phyloP scores from a whole-genome alignment of 768 basidiomycete species.

The Lenzites betulinus region DNA sequence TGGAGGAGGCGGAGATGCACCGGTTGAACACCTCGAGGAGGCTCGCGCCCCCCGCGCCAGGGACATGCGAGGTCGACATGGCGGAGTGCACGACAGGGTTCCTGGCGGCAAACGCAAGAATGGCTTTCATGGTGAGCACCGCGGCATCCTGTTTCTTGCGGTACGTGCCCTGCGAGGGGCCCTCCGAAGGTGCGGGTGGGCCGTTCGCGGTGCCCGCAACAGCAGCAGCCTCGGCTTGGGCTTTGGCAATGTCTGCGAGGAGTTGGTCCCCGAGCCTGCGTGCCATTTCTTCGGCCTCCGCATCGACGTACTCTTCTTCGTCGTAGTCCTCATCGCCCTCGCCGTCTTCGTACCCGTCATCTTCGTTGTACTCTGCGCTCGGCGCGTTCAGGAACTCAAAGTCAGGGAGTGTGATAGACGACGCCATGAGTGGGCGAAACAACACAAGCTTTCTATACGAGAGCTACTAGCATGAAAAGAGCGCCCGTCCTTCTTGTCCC shows the following conservation, averaged over 20 bases:
- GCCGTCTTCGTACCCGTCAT: constrained; percentile 34
- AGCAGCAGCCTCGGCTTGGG: constrained; percentile 46
- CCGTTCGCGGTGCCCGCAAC: constrained; percentile 14
- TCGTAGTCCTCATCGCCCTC: constrained; percentile 53
- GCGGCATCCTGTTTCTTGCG: constrained; percentile 56
- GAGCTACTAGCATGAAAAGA: too few relatives aligned
- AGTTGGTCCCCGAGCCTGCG: constrained; percentile 74
- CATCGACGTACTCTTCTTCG: constrained; percentile 61
- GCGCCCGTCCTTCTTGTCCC: too few relatives aligned
- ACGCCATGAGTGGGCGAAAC: constrained; percentile 4
- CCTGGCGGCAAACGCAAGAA: constrained; percentile 57
- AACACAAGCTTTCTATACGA: too few relatives aligned
- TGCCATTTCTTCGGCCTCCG: constrained; percentile 75
- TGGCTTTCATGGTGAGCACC: constrained; percentile 63
- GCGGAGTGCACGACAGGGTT: constrained; percentile 58
- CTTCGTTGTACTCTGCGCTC: constrained; percentile 11
- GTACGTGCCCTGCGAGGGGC: constrained; percentile 15
- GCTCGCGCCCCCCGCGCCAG: constrained; percentile 46
- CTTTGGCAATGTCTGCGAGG: constrained; percentile 75
- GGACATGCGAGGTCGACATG: constrained; percentile 53
- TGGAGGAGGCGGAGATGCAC: constrained; percentile 46
- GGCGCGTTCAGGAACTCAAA: constrained; percentile 5
- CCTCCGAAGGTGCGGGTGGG: constrained; percentile 11
- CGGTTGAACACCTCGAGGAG: constrained; percentile 58
- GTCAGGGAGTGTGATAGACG: constrained; percentile 17